These are phyloP conservation scores for Candida ascalaphidarum DNA, from an alignment of 805 yeast genomes.

Conservation along the genomic window DNA sequence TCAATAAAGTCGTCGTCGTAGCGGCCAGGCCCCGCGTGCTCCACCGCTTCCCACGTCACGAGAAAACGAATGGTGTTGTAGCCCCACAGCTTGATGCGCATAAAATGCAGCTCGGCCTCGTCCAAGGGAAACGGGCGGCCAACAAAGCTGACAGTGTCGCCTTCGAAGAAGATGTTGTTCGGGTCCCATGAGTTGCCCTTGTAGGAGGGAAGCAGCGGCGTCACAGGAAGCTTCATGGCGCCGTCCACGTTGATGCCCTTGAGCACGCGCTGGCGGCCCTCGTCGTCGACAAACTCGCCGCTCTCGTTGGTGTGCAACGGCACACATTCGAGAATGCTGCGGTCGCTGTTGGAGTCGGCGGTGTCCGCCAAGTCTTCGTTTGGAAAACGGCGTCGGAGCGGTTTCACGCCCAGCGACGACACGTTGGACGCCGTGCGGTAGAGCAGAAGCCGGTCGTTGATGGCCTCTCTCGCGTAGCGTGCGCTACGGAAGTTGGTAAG, in stretches of 20 bases:
- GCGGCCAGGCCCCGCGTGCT: constrained; percentile 76
- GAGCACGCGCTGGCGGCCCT: constrained; percentile 54
- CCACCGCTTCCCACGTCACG: constrained; percentile 88
- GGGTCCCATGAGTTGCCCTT: constrained; percentile 25
- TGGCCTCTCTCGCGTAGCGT: constrained; percentile 19
- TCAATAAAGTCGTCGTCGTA: constrained; percentile 74
- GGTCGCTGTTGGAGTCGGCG: constrained; percentile 3
- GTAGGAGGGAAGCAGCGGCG: constrained; percentile 41
- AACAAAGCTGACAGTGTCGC: constrained; percentile 71
- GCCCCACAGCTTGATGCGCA: constrained; percentile 71
- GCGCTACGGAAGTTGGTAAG: too few species aligned
- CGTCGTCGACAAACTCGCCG: constrained; percentile 44
- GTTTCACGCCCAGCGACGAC: constrained; percentile 17
- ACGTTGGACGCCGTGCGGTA: constrained; percentile 18
- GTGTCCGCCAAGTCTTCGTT: constrained; percentile 9
- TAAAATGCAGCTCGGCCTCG: constrained; percentile 63
- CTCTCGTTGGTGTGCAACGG: constrained; percentile 26
- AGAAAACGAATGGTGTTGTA: constrained; percentile 71
- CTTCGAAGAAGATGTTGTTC: constrained; percentile 50
- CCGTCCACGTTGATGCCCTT: constrained; percentile 82
- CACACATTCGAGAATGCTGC: constrained; percentile 9
- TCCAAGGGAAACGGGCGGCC: constrained; percentile 73
- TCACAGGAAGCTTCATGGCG: constrained; percentile 58
- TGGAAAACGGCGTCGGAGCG: constrained; percentile 16
- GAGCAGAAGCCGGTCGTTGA: constrained; percentile 21